Evolutionary conservation across 306 rosid species (phyloP).

Genomic region (Myrica gale): DNA sequence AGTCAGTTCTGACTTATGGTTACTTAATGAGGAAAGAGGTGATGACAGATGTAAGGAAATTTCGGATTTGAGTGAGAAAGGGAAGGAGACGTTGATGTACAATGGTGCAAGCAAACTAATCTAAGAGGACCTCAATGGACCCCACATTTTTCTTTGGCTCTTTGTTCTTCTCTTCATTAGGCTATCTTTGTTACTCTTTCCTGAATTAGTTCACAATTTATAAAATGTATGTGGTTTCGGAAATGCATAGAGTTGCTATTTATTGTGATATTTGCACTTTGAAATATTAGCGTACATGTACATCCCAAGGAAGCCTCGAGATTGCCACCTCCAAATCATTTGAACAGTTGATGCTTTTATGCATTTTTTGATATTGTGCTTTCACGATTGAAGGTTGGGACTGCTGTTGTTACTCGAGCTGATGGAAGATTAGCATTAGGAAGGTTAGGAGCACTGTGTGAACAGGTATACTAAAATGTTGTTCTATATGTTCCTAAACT

Average conservation of each 20-base stretch:
- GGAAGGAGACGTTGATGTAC: neutral
- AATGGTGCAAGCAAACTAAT: neutral
- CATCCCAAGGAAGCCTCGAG: neutral
- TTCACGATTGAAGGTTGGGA: slow-evolving; percentile 50
- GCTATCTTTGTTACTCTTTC: neutral
- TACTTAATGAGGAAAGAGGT: neutral
- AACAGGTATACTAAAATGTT: slow-evolving; percentile 53
- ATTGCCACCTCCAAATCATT: neutral
- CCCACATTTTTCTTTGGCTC: neutral
- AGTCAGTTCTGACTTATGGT: neutral
- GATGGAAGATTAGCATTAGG: slow-evolving; percentile 67
- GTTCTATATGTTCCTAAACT: slow-evolving; percentile 19
- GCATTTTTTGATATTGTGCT: slow-evolving; percentile 4
- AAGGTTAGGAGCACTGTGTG: slow-evolving; percentile 81
- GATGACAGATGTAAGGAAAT: neutral
- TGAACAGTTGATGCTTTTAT: neutral
- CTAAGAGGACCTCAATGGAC: neutral
- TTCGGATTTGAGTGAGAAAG: neutral
- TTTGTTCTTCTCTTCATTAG: neutral
- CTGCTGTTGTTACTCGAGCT: slow-evolving; percentile 61
- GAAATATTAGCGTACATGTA: neutral
- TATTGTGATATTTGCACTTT: neutral
- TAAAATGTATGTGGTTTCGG: neutral
- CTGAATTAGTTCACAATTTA: neutral
- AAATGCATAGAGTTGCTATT: neutral